Evolutionary conservation across 176 grass and related monocot species (phyloP).

Genomic region (Oryza glumipatula): DNA sequence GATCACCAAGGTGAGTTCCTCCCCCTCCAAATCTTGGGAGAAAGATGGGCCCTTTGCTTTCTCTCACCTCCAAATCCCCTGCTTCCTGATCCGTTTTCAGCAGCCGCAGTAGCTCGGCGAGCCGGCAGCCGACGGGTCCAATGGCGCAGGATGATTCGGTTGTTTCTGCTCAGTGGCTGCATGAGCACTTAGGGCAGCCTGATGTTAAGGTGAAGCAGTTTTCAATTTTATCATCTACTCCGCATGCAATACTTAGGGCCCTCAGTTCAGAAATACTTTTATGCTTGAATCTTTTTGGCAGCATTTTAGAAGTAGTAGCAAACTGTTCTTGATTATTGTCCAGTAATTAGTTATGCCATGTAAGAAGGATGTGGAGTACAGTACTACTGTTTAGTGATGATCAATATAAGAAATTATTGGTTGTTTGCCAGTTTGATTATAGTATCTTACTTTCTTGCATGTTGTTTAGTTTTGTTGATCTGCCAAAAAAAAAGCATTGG

Average conservation of each 20-base stretch:
- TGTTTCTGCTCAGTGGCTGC: constrained; percentile 78
- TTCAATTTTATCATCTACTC: background rate
- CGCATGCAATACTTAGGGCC: background rate
- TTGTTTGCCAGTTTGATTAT: background rate
- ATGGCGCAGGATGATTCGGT: constrained; percentile 72
- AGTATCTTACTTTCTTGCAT: background rate
- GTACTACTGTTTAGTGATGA: background rate
- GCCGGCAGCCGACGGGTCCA: background rate
- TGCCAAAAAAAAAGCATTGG: background rate
- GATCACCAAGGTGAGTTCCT: constrained; percentile 7
- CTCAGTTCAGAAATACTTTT: background rate
- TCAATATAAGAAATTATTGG: background rate
- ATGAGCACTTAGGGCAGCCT: constrained; percentile 58
- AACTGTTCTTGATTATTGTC: constrained; percentile 8
- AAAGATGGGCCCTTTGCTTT: background rate
- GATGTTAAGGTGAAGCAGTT: constrained; percentile 66
- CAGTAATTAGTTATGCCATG: background rate
- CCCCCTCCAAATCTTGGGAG: background rate
- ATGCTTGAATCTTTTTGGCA: background rate
- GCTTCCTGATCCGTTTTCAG: constrained; percentile 23
- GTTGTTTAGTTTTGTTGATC: background rate
- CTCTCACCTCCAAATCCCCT: constrained; percentile 5
- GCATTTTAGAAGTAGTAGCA: background rate
- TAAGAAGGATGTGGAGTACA: background rate
- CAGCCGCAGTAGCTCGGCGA: constrained; percentile 1